A percentile compares a stretch with the other conserved stretches of the same genome.
These are phyloP conservation scores for Spiromastix sp. DNA, from an alignment of 2,329 filamentous ascomycete genomes.

Conservation along the genomic window DNA sequence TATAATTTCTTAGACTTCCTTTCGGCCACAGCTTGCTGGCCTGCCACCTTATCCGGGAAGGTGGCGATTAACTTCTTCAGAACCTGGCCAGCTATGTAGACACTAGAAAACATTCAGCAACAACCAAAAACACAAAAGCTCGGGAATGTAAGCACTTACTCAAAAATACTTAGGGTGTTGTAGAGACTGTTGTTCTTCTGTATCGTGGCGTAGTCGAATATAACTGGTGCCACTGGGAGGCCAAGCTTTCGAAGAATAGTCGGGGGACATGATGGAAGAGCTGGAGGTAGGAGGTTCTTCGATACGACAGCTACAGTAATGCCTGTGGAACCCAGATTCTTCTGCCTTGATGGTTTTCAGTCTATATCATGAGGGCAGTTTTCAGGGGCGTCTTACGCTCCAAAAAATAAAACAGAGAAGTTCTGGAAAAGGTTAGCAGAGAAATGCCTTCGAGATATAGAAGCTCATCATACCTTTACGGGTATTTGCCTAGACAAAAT, in stretches of 20 bases:
- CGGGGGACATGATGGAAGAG: constrained; percentile 53
- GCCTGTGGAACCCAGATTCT: constrained; percentile 81
- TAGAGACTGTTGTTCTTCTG: constrained; percentile 92
- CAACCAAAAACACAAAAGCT: no score
- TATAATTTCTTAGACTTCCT: constrained; percentile 74
- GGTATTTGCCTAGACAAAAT: constrained; percentile 79
- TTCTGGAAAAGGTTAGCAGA: no score
- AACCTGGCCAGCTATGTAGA: constrained; percentile 78
- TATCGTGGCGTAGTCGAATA: constrained; percentile 74
- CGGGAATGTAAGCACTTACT: no score
- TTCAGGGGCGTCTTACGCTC: no score
- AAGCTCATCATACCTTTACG: no score
- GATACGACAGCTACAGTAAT: constrained; percentile 78
- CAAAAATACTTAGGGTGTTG: constrained; percentile 92
- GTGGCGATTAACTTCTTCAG: constrained; percentile 61
- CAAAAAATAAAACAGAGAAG: no score
- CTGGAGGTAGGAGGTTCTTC: constrained; percentile 66
- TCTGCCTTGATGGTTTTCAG: no score
- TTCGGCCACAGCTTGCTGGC: constrained; percentile 63
- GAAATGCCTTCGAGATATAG: no score
- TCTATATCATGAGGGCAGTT: no score
- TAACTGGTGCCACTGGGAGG: constrained; percentile 49
- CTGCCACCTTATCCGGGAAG: constrained; percentile 58
- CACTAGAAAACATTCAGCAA: no score
- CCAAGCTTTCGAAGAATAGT: constrained; percentile 63